Percentiles rank a stretch among this genome's conserved stretches.
Evolutionary conservation across 306 rosid genomes (phyloP).

Genomic region (Malus sylvestris): DNA sequence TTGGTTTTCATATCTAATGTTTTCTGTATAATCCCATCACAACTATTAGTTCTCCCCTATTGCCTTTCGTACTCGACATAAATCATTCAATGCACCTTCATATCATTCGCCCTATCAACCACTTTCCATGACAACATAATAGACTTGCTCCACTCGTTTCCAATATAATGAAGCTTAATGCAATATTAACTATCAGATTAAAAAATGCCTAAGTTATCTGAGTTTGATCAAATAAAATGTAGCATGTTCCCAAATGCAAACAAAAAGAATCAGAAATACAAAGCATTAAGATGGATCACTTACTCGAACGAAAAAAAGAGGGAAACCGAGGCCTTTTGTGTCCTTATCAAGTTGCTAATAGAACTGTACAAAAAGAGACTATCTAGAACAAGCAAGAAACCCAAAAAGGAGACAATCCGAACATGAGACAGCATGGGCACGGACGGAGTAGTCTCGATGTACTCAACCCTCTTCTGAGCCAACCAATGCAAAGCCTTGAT

Average conservation of each 20-base stretch:
- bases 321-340: conserved; percentile 85
- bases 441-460: conserved; percentile 92
- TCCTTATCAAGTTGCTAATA: conserved; percentile 46
- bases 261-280: background rate
- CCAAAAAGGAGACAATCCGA: conserved; percentile 90
- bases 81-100: background rate
- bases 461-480: conserved; percentile 97
- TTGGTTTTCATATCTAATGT: background rate
- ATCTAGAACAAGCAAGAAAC: conserved; percentile 76
- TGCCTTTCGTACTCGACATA: background rate
- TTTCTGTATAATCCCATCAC: background rate
- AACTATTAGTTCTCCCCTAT: background rate
- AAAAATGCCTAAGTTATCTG: background rate
- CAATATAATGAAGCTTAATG: background rate
- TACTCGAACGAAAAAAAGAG: conserved; percentile 95
- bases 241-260: background rate
- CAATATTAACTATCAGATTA: background rate
- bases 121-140: background rate
- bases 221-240: background rate
- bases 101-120: background rate
- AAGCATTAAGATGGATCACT: conserved; percentile 31
- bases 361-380: conserved; percentile 65
- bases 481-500: conserved; percentile 97
- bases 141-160: background rate
- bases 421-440: conserved; percentile 70